Base-by-base conservation (phyloP, 306 rosid species). In the Styphnolobium japonicum region DNA sequence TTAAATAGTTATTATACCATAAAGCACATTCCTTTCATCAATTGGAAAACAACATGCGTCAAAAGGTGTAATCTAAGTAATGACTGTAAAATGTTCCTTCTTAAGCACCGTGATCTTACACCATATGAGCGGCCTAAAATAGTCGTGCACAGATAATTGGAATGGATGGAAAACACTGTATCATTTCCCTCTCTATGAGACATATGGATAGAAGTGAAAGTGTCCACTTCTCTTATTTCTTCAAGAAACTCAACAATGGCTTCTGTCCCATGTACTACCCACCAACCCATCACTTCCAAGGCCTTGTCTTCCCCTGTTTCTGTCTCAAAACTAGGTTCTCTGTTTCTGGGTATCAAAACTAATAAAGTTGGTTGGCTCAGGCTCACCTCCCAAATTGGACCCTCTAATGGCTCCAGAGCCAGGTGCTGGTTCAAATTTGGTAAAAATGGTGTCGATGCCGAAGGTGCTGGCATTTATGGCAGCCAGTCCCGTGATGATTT, bases 381-480 rank as follows among this genome's bases (percentile, higher is more conserved):
- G 27, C 82, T 83, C 58, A 46, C 73, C 78, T 56, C 86, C 4
- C 15, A 34, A 48, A 72, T 89, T 74, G 99, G 99, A 80, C 96
- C 98, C 67, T 90, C 97, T 53, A 95, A 93, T 56, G 98, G 99
- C 67, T 86, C 86, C 62, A 90, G 85, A 80, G 79, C 88, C 72
- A 86, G 69, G 60, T 90, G 99, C 88, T 95, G 98, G 97, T 95
- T 95, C 87, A 91, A 46, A 55, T 93, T 95, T 34, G 97, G 99
- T 18, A 88, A 91, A 65, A 93, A 86, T 57, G 98, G 98, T 25
- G 88, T 93, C 23, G 98, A 91, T 80, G 97, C 98, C 12, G 93
- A 95, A 87, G 98, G 97, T 71, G 98, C 98, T 75, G 98, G 98
- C 9, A 92, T 95, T 81, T 95, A 95, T 88, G 98, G 98, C 2